Conservation (phyloP, 768 basidiomycete species). For the Boletus barrowsii region DNA sequence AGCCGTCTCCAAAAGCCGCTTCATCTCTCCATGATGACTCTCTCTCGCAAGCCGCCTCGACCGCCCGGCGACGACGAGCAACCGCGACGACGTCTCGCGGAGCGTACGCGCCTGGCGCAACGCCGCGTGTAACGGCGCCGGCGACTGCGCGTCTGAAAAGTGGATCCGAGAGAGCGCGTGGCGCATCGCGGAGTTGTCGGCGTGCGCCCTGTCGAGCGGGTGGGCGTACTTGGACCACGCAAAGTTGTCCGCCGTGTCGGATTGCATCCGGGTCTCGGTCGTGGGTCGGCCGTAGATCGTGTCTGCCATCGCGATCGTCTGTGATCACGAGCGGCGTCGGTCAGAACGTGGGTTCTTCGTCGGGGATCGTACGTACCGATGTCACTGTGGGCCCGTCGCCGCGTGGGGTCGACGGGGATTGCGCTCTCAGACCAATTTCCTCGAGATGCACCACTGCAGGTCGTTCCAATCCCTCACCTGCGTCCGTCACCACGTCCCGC, state of each 20-base stretch:
- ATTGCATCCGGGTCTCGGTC: conserved; percentile 67
- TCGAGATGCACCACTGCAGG: conserved; percentile 23
- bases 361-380: conserved; percentile 7
- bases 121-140: conserved; percentile 59
- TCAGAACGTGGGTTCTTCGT: background rate
- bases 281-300: conserved; percentile 66
- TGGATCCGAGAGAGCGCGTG: conserved; percentile 54
- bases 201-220: conserved; percentile 1
- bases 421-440: background rate
- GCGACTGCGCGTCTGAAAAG: conserved; percentile 56
- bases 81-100: conserved; percentile 32
- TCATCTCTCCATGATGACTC: conserved; percentile 70
- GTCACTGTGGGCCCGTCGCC: background rate
- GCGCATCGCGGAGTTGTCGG: conserved; percentile 10
- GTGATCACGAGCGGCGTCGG: background rate
- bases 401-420: background rate
- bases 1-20: conserved; percentile 50
- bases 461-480: conserved; percentile 20
- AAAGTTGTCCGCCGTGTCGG: conserved; percentile 81
- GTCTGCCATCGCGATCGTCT: conserved; percentile 51
- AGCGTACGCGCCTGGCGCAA: conserved; percentile 38
- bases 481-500: conserved; percentile 33
- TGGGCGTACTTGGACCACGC: conserved; percentile 64
- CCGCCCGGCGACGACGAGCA: conserved; percentile 71
- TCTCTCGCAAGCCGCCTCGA: conserved; percentile 71